Base-by-base conservation (phyloP, 2,329 filamentous ascomycete species). In the Trichoderma endophyticum region DNA sequence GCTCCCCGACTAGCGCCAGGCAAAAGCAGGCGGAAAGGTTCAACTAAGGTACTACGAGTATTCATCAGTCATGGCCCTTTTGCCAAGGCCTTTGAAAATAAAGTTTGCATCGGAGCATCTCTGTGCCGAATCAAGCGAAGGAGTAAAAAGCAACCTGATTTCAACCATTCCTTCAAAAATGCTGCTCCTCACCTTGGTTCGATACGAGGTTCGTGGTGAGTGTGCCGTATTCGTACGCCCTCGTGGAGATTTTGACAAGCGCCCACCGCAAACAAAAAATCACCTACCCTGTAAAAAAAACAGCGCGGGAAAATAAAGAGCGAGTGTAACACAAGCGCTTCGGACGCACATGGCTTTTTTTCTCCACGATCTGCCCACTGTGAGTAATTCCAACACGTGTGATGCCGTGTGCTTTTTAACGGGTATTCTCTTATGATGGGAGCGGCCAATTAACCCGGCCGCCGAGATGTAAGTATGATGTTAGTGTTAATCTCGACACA, bases 321-420 rank as follows among this genome's bases (percentile, higher is more conserved):
- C 15, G 12, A 39, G 65, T 28, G 62, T 65, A 34, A 54, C 43
- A 65, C 34, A 56, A 32, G 15, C n/a, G 21, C 36, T n/a, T 32
- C n/a, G 11, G 11, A 24, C 7, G 26, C 62, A 32, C 39, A 21
- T 43, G 39, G 30, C 39, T 28, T 28, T 48, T 54, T n/a, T 43
- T 43, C 66, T 70, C 66, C 66, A 62, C 57, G 57, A 70, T 70
- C 66, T 62, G 57, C 66, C 39, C 57, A 61, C 66, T 51, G 28
- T 51, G 21, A 43, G 30, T 67, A 26, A 68, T 60, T 60, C 8
- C 28, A 60, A 68, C 30, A 68, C 39, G 56, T 51, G 43, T 68
- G 54, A 51, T 60, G 64, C 39, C 51, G 56, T 57, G 64, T 54
- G 30, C 2, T 43, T n/a, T 9, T 11, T 30, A 2, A 24, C 12